A percentile compares a stretch with the other conserved stretches of the same genome.
Evolutionary conservation across 75 land plant species (phyloP).

Genomic region (Cunninghamia lanceolata): DNA sequence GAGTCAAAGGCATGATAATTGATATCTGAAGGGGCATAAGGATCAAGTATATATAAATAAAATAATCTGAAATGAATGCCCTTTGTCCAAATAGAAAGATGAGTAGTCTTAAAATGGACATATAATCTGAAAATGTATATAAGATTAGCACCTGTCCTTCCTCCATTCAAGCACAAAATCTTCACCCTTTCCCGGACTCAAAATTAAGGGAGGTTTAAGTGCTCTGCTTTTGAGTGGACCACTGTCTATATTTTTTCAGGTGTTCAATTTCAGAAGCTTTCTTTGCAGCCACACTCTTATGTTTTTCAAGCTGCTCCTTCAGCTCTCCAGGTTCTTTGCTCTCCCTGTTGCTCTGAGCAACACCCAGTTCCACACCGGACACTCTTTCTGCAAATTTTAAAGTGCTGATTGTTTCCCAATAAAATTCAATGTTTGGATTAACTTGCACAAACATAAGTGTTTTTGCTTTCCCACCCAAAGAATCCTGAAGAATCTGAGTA

Average conservation of each 20-base stretch:
- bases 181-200: too few relatives aligned
- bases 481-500: conserved; percentile 91
- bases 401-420: conserved; percentile 20
- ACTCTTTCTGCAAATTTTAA: conserved; percentile 24
- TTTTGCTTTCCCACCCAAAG: conserved; percentile 45
- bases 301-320: conserved; percentile 53
- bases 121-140: too few relatives aligned
- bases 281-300: conserved; percentile 58
- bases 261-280: conserved; percentile 72
- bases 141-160: too few relatives aligned
- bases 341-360: conserved; percentile 18
- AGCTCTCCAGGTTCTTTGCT: background rate
- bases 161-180: too few relatives aligned
- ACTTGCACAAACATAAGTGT: conserved; percentile 24
- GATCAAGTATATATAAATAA: too few relatives aligned
- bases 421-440: conserved; percentile 20
- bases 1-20: too few relatives aligned
- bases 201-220: too few relatives aligned
- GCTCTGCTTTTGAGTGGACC: too few relatives aligned
- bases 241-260: conserved; percentile 20
- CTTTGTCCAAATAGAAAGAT: too few relatives aligned
- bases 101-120: too few relatives aligned
- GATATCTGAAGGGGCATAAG: too few relatives aligned
- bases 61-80: too few relatives aligned
- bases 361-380: conserved; percentile 23